A percentile compares a stretch with the other conserved stretches of the same genome.
phyloP scores from a whole-genome alignment of 2,329 filamentous ascomycete genomes.

The Verticillium alfalfae region DNA sequence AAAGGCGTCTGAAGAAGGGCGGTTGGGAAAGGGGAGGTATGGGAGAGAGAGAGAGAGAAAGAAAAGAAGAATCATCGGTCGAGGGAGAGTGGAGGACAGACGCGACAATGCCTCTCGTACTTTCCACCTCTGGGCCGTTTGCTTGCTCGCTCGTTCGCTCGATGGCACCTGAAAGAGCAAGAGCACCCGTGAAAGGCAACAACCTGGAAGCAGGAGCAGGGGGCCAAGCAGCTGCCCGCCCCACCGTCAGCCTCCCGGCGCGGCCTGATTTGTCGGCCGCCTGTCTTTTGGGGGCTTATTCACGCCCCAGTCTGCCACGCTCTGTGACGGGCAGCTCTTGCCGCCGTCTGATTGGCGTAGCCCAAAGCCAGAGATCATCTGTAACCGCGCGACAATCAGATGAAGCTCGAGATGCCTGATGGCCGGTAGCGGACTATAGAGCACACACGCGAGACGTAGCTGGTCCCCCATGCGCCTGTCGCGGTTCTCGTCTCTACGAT shows the following conservation, averaged over 20 bases:
- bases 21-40: not conserved
- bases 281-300: not conserved
- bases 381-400: slow-evolving; percentile 6
- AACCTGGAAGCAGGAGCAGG: not conserved
- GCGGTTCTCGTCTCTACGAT: not conserved
- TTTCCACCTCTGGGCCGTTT: not conserved
- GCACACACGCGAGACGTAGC: no score
- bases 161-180: not conserved
- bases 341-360: not conserved
- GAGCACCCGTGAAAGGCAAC: not conserved
- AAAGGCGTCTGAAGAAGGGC: not conserved
- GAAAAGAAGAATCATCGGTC: not conserved
- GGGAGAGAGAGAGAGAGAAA: not conserved
- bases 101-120: not conserved
- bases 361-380: not conserved
- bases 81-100: not conserved
- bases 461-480: not conserved
- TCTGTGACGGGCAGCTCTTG: not conserved
- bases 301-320: not conserved
- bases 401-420: not conserved
- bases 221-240: not conserved
- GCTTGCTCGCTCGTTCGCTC: not conserved
- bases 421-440: not conserved
- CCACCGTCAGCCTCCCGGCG: not conserved
- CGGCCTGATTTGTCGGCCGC: slow-evolving; percentile 1